A percentile compares a stretch with the other conserved stretches of the same genome.
These are phyloP conservation scores for Xylariomycetidae sp. DNA, from an alignment of 2,329 filamentous ascomycete genomes.

Conservation along the genomic window DNA sequence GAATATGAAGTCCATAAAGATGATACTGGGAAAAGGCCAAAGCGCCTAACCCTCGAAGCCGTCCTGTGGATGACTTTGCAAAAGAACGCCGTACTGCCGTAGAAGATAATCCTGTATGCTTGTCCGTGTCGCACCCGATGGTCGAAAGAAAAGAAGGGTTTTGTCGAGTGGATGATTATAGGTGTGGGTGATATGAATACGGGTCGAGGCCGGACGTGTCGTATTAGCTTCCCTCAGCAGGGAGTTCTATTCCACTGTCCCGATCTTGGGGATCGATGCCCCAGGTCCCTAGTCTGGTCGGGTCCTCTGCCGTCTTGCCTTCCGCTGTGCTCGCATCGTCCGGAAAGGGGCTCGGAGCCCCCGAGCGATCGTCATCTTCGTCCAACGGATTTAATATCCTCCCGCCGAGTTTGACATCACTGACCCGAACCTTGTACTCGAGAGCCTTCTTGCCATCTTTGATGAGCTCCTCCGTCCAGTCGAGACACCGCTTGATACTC, in stretches of 20 bases:
- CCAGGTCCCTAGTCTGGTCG: slow-evolving; percentile 17
- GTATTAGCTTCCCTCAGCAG: slow-evolving; percentile 30
- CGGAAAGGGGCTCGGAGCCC: slow-evolving; percentile 9
- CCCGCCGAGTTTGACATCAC: slow-evolving; percentile 76
- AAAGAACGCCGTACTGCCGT: slow-evolving; percentile 4
- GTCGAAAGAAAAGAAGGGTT: slow-evolving; percentile 6
- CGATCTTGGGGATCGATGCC: slow-evolving; percentile 36
- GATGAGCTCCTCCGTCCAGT: slow-evolving; percentile 87
- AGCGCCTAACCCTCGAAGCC: too few relatives aligned
- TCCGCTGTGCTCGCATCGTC: slow-evolving; percentile 20
- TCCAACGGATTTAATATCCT: slow-evolving; percentile 66
- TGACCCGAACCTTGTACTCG: slow-evolving; percentile 70
- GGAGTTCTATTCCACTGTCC: slow-evolving; percentile 48
- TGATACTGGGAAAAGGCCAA: slow-evolving; percentile 1
- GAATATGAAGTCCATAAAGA: slow-evolving; percentile 3
- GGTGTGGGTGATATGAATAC: slow-evolving; percentile 9
- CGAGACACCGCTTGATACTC: slow-evolving; percentile 81
- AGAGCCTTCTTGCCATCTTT: slow-evolving; percentile 82
- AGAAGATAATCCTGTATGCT: too few relatives aligned
- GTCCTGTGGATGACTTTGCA: too few relatives aligned
- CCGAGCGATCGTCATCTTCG: slow-evolving; percentile 31
- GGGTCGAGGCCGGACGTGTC: slow-evolving; percentile 2
- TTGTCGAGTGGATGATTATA: too few relatives aligned
- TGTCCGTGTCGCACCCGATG: slow-evolving; percentile 2
- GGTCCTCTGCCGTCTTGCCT: slow-evolving; percentile 5